Evolutionary conservation across 768 basidiomycete species (phyloP).

Genomic region (Kockovaella imperatae): DNA sequence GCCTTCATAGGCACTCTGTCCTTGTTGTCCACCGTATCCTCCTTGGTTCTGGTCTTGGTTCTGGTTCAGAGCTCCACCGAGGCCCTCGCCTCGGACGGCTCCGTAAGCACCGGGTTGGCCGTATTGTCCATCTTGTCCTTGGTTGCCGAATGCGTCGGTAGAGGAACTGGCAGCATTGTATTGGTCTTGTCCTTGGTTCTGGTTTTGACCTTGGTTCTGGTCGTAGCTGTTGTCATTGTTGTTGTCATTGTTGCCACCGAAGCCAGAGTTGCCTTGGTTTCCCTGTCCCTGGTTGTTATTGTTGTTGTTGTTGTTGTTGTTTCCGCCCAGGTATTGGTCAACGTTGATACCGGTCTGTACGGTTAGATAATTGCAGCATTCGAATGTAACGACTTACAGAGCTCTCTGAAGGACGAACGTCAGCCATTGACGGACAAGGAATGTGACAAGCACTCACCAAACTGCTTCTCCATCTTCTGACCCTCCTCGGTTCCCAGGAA

Average conservation of each 20-base stretch:
- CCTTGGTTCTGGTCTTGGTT: background rate
- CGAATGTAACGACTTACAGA: too few species aligned
- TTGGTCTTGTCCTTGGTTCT: background rate
- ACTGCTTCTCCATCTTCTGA: constrained; percentile 11
- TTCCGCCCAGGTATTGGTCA: too few species aligned
- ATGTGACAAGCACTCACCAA: constrained; percentile 12
- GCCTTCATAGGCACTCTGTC: constrained; percentile 17
- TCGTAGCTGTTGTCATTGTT: background rate
- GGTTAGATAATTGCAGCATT: too few species aligned
- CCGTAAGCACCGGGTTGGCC: constrained; percentile 22
- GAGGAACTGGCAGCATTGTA: constrained; percentile 1
- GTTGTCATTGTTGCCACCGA: background rate
- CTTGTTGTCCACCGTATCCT: constrained; percentile 3
- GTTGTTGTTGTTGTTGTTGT: too few species aligned
- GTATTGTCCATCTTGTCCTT: constrained; percentile 17
- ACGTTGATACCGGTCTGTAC: too few species aligned
- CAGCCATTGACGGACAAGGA: too few species aligned
- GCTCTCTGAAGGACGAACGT: too few species aligned
- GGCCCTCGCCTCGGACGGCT: constrained; percentile 16
- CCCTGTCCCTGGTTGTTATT: too few species aligned
- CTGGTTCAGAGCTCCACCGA: constrained; percentile 12
- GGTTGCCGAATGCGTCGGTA: constrained; percentile 16
- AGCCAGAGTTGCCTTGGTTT: too few species aligned
- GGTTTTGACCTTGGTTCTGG: background rate
- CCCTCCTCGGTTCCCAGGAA: constrained; percentile 23